Evolutionary conservation across 2,329 filamentous ascomycete genomes (phyloP), one percentile per base, ranked within the genome.

Genomic region (Trichophyton benhamiae): DNA sequence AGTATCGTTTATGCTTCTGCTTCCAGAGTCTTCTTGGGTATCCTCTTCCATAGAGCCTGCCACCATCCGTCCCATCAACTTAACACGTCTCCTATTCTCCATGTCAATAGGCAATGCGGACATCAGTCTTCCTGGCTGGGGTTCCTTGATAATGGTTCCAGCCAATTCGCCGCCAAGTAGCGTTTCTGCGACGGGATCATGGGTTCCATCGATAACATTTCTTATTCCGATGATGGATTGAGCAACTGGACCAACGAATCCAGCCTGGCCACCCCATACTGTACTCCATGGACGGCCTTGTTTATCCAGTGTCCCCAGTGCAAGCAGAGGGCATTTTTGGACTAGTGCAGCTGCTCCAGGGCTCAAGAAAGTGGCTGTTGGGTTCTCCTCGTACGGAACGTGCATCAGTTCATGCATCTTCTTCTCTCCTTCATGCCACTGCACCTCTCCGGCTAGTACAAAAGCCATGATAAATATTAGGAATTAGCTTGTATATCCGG

Each of bases 221-320:
- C 80, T 79, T 0, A 91, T 76, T 1, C 83, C 87, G 2, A 95
- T 77, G 8, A 89, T 78, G 1, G 77, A 80, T 46, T 81, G 77
- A 1, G 83, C 84, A 0, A 91, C 74, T 0, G 83, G 55, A 57
- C 80, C 77, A 0, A 84, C 83, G 66, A 92, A 88, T 0, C 87
- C 87, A 0, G 80, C 73, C 62, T 85, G 77, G 15, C 89, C 89
- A n/a, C 88, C 88, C 83, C 87, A 87, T 6, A 95, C 65, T 0
- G 87, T 87, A 15, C 86, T 87, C 89, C 89, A 95, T 1, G 87
- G 88, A 20, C 82, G 76, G 1, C 81, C 80, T 20, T 83, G 68
- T 1, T 75, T 72, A 68, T 94, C 89, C 1, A 91, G 74, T 0
- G 87, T 83, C 0, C 89, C 89, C 17, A 95, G 74, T 0, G 88